Percentiles rank a stretch among this genome's conserved stretches.
Evolutionary conservation across 1,139 yeast genomes (phyloP).

Genomic region (Magnusiomyces sp.): DNA sequence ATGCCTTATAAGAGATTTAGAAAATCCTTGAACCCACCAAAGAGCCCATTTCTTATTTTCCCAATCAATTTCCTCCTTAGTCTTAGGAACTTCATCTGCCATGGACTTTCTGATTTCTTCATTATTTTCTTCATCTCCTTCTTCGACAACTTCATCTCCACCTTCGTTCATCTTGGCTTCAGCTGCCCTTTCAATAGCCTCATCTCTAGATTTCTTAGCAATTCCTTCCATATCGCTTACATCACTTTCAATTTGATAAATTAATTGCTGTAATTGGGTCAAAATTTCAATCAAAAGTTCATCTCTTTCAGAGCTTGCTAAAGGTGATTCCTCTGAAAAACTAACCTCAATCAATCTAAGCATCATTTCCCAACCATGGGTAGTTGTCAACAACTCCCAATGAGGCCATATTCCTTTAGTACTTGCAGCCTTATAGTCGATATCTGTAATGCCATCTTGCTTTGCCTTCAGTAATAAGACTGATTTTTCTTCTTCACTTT

Average conservation of each 20-base stretch:
- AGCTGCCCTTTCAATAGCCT: not conserved
- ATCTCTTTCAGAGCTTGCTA: constrained; percentile 4
- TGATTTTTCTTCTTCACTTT: constrained; percentile 12
- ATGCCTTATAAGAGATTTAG: constrained; percentile 7
- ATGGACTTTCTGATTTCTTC: not conserved
- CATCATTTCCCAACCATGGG: constrained; percentile 23
- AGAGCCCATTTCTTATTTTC: constrained; percentile 13
- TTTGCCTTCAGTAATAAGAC: too few species aligned
- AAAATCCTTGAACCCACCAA: constrained; percentile 14
- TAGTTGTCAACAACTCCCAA: constrained; percentile 15
- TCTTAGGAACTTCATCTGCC: not conserved
- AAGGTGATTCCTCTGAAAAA: constrained; percentile 3
- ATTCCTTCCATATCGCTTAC: not conserved
- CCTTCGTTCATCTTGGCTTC: constrained; percentile 27
- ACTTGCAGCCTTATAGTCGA: too few species aligned
- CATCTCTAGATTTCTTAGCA: not conserved
- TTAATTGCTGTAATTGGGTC: constrained; percentile 1
- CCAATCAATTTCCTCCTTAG: not conserved
- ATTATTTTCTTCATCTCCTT: not conserved
- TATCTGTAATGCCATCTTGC: too few species aligned
- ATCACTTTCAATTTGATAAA: constrained; percentile 1
- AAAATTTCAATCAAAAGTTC: constrained; percentile 7
- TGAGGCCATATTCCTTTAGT: constrained; percentile 6
- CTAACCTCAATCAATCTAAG: constrained; percentile 14
- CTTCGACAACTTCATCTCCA: constrained; percentile 27